Evolutionary conservation across 257 asterid species (phyloP).

Genomic region (Petrea volubilis): DNA sequence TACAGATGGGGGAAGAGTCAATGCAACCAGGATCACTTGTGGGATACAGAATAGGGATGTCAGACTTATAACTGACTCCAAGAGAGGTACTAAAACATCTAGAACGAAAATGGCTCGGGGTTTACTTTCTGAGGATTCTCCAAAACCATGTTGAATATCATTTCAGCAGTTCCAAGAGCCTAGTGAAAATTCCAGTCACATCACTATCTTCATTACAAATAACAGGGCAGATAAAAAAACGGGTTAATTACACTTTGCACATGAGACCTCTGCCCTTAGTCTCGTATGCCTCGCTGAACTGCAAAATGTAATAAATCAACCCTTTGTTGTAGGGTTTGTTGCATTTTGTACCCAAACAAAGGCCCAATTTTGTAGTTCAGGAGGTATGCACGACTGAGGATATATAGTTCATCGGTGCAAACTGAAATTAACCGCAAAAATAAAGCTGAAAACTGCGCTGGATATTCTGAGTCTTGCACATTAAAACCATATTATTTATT

Average conservation of each 20-base stretch:
- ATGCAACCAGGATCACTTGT: background rate
- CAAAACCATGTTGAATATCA: conserved; percentile 81
- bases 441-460: background rate
- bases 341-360: too few relatives aligned
- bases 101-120: conserved; percentile 63
- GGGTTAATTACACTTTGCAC: background rate
- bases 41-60: background rate
- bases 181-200: conserved; percentile 23
- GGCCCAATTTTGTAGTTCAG: too few relatives aligned
- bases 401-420: too few relatives aligned
- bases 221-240: background rate
- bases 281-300: too few relatives aligned
- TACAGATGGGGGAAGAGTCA: too few relatives aligned
- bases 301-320: too few relatives aligned
- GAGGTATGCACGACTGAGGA: too few relatives aligned
- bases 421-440: background rate
- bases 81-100: conserved; percentile 18
- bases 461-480: background rate
- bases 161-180: conserved; percentile 97
- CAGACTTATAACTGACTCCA: too few relatives aligned
- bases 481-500: background rate
- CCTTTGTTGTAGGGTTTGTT: too few relatives aligned
- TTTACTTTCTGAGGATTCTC: conserved; percentile 64
- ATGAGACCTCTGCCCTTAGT: too few relatives aligned
- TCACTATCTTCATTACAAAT: background rate